phyloP scores from a whole-genome alignment of 352 stramenopile species.

The Pelagophyceae sp. region DNA sequence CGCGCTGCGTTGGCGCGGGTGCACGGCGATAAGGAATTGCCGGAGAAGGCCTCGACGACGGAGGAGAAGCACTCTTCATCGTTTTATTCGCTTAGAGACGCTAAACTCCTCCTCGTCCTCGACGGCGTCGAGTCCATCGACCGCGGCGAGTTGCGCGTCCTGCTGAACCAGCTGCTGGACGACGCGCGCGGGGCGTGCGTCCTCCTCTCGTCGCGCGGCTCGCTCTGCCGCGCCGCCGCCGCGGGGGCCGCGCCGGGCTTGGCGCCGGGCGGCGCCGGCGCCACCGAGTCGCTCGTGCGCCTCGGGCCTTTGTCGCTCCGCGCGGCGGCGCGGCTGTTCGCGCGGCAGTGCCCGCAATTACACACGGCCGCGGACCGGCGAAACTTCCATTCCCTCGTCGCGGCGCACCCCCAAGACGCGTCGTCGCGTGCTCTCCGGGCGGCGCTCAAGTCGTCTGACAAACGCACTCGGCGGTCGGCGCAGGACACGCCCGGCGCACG shows the following conservation, averaged over 20 bases:
- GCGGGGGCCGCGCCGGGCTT: background rate
- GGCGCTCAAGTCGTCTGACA: background rate
- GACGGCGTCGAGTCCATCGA: conserved; percentile 46
- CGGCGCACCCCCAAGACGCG: background rate
- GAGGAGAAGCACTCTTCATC: conserved; percentile 38
- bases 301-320: conserved; percentile 44
- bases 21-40: background rate
- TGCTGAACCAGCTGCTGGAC: conserved; percentile 45
- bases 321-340: conserved; percentile 51
- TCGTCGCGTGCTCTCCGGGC: background rate
- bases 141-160: conserved; percentile 42
- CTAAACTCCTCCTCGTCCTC: conserved; percentile 47
- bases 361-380: conserved; percentile 47
- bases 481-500: background rate
- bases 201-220: conserved; percentile 37
- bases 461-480: background rate
- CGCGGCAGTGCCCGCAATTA: conserved; percentile 51
- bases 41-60: conserved; percentile 33
- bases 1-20: conserved; percentile 27
- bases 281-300: conserved; percentile 42
- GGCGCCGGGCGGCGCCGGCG: conserved; percentile 35
- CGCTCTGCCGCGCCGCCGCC: conserved; percentile 36
- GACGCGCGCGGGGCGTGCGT: conserved; percentile 49
- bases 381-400: conserved; percentile 37
- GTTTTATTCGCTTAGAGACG: conserved; percentile 39